A percentile compares a stretch with the other conserved stretches of the same genome.
Conservation (phyloP, 768 basidiomycete species). For the Rhodosporidiobolus odoratus region DNA sequence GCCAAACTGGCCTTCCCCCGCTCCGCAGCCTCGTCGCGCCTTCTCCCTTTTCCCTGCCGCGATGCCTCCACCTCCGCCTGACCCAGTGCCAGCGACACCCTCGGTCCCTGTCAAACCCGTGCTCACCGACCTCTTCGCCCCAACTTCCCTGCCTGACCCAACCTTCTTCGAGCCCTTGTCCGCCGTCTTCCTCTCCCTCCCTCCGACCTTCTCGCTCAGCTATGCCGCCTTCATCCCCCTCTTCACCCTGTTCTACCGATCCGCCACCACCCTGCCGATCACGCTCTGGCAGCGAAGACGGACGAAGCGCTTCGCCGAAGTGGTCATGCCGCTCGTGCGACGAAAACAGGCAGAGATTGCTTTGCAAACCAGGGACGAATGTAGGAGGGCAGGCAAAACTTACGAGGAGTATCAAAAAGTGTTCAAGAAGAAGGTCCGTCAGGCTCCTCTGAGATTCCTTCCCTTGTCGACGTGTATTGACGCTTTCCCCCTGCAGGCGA, state of each 20-base stretch:
- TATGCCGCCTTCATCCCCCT: constrained; percentile 45
- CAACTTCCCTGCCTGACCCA: constrained; percentile 17
- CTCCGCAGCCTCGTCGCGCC: neutral
- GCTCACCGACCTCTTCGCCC: constrained; percentile 1
- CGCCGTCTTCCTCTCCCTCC: constrained; percentile 37
- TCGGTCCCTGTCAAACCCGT: constrained; percentile 1
- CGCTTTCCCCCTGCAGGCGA: constrained; percentile 19
- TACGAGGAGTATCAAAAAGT: constrained; percentile 45
- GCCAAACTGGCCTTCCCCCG: neutral
- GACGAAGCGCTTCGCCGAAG: constrained; percentile 37
- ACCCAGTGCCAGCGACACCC: neutral
- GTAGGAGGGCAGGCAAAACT: constrained; percentile 41
- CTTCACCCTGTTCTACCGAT: constrained; percentile 44
- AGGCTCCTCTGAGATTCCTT: neutral
- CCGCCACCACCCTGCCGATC: constrained; percentile 45
- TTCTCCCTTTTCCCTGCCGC: neutral
- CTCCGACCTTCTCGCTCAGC: constrained; percentile 38
- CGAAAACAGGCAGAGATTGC: constrained; percentile 42
- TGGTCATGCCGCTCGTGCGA: constrained; percentile 44
- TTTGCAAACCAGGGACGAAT: constrained; percentile 41
- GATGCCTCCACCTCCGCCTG: neutral
- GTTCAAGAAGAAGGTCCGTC: constrained; percentile 43
- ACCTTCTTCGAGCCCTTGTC: constrained; percentile 37
- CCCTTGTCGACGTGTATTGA: neutral
- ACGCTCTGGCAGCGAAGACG: constrained; percentile 46